Percentiles rank a stretch among this genome's conserved stretches.
Evolutionary conservation across 148 eudicot species (phyloP).

Genomic region (Nepenthes gracilis): DNA sequence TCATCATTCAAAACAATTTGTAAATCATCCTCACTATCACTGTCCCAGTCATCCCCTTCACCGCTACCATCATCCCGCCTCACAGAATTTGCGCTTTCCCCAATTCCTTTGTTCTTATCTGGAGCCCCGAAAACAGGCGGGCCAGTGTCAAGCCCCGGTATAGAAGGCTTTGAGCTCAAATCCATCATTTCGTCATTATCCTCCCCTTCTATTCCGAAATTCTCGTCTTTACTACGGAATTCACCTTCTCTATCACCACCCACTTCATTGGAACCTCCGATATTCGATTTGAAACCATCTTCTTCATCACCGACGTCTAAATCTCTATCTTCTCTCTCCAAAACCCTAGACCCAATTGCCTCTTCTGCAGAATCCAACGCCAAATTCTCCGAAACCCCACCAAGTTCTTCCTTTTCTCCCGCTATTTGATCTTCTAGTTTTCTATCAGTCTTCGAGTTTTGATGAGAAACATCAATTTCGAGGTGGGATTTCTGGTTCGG

Average conservation of each 20-base stretch:
- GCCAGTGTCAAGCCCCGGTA: constrained; percentile 34
- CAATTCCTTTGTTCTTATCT: constrained; percentile 4
- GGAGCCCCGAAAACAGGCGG: constrained; percentile 3
- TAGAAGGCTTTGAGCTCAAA: constrained; percentile 21
- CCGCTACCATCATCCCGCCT: constrained; percentile 5
- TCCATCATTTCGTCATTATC: constrained; percentile 10
- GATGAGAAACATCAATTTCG: neutral
- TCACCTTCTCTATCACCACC: constrained; percentile 11
- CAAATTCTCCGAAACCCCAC: neutral
- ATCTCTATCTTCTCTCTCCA: constrained; percentile 22
- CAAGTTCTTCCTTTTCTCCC: neutral
- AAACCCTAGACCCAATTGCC: constrained; percentile 31
- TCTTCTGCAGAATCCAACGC: neutral
- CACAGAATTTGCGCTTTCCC: constrained; percentile 2
- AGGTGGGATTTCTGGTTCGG: neutral
- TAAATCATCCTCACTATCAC: constrained; percentile 91
- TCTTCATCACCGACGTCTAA: constrained; percentile 9
- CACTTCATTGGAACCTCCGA: neutral
- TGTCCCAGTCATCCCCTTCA: constrained; percentile 53
- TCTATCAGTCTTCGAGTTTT: neutral
- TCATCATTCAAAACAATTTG: constrained; percentile 81
- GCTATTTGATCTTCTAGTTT: constrained; percentile 1
- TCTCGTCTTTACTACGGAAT: neutral
- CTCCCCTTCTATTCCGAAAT: constrained; percentile 16
- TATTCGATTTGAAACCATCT: neutral